These are phyloP conservation scores for Pseudogymnoascus sp. DNA, from an alignment of 2,329 filamentous ascomycete genomes.

Conservation along the genomic window DNA sequence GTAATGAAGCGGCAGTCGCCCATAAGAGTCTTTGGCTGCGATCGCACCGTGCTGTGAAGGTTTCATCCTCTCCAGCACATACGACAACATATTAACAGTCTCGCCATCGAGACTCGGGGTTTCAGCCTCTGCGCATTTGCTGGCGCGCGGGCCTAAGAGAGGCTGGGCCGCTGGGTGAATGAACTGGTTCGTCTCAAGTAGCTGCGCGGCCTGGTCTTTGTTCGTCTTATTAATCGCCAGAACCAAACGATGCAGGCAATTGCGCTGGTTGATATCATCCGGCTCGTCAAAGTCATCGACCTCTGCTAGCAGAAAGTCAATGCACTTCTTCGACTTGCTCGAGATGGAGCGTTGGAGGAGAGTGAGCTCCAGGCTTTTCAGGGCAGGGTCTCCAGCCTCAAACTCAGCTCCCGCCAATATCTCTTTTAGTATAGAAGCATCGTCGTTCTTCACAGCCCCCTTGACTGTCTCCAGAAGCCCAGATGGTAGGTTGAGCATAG, in stretches of 20 bases:
- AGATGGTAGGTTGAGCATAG: constrained; percentile 63
- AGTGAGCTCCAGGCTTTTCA: constrained; percentile 67
- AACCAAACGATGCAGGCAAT: constrained; percentile 85
- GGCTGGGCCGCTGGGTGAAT: constrained; percentile 72
- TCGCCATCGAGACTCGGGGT: constrained; percentile 63
- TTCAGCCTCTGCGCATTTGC: constrained; percentile 59
- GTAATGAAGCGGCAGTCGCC: constrained; percentile 82
- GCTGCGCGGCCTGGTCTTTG: constrained; percentile 42
- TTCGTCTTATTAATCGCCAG: constrained; percentile 76
- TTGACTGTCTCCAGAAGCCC: constrained; percentile 64
- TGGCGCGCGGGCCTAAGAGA: constrained; percentile 49
- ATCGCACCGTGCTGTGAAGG: constrained; percentile 61
- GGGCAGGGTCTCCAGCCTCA: constrained; percentile 42
- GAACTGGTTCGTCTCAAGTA: constrained; percentile 40
- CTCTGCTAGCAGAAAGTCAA: constrained; percentile 60
- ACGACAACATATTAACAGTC: constrained; percentile 58
- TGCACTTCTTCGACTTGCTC: constrained; percentile 57
- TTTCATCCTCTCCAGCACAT: constrained; percentile 59
- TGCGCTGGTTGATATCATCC: constrained; percentile 89
- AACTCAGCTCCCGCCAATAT: constrained; percentile 52
- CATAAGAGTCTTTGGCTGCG: constrained; percentile 64
- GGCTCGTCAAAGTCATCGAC: constrained; percentile 71
- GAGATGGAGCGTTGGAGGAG: constrained; percentile 71
- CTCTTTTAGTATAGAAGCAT: constrained; percentile 47
- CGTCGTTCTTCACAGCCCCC: constrained; percentile 60